phyloP scores from a whole-genome alignment of 1,284 basidiomycete genomes.

The Ganoderma boninense region DNA sequence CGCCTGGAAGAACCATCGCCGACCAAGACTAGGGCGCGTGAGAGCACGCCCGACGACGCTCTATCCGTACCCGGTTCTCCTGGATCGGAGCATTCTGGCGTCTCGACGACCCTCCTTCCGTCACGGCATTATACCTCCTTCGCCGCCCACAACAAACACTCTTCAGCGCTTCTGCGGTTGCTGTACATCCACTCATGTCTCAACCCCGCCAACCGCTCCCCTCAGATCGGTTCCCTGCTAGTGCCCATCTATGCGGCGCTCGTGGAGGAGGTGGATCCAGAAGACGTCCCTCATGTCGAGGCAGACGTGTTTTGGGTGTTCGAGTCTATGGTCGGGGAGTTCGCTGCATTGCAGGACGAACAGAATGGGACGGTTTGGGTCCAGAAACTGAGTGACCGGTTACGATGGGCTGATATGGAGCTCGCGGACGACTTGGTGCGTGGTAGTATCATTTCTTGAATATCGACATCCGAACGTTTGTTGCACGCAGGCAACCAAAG shows the following conservation, averaged over 20 bases:
- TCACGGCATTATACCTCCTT: conserved; percentile 55
- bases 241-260: conserved; percentile 74
- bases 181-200: conserved; percentile 77
- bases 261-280: conserved; percentile 64
- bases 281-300: conserved; percentile 72
- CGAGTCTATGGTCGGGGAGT: conserved; percentile 75
- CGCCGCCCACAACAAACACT: conserved; percentile 64
- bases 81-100: conserved; percentile 40
- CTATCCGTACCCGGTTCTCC: conserved; percentile 43
- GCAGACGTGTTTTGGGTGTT: conserved; percentile 86
- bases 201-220: conserved; percentile 75
- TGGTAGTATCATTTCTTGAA: conserved; percentile 9
- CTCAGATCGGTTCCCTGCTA: conserved; percentile 71
- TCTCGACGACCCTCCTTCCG: conserved; percentile 59
- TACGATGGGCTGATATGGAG: conserved; percentile 73
- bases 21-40: conserved; percentile 28
- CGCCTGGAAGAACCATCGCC: conserved; percentile 32
- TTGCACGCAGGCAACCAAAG: conserved; percentile 56
- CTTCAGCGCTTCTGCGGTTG: conserved; percentile 72
- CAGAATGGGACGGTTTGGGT: conserved; percentile 70
- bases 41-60: conserved; percentile 40
- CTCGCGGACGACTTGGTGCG: conserved; percentile 69
- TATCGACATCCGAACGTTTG: conserved; percentile 20
- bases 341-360: conserved; percentile 74
- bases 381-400: conserved; percentile 64